A percentile compares a stretch with the other conserved stretches of the same genome.
Evolutionary conservation across 495 filamentous ascomycete species (phyloP).

Genomic region (Aspergillus kassunensis): DNA sequence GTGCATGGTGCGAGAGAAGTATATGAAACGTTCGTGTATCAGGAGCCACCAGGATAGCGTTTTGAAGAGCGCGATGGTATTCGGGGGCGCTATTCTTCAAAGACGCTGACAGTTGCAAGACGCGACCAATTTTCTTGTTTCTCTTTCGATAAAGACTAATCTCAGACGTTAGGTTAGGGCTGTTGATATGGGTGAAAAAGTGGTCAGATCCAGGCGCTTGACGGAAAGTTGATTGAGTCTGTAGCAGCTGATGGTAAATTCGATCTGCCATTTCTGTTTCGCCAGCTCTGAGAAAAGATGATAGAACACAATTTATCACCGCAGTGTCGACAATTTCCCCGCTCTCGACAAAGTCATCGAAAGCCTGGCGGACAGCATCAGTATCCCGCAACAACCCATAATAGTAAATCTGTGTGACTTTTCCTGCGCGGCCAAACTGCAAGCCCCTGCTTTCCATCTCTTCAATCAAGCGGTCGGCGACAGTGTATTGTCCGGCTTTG

Average conservation of each 20-base stretch:
- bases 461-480: conserved; percentile 77
- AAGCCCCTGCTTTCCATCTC: conserved; percentile 72
- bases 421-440: conserved; percentile 65
- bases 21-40: conserved; percentile 46
- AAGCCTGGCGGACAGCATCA: conserved; percentile 64
- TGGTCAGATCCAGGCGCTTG: conserved; percentile 14
- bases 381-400: conserved; percentile 68
- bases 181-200: conserved; percentile 12
- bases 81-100: conserved; percentile 28
- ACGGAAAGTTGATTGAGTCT: conserved; percentile 33
- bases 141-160: conserved; percentile 29
- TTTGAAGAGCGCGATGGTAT: conserved; percentile 34
- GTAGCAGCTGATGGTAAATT: conserved; percentile 75
- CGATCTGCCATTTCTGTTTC: conserved; percentile 69
- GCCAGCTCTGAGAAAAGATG: conserved; percentile 66
- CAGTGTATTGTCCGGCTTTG: conserved; percentile 73
- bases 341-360: conserved; percentile 68
- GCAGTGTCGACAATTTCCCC: conserved; percentile 87
- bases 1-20: conserved; percentile 35
- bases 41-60: conserved; percentile 35
- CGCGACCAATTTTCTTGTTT: conserved; percentile 28
- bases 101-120: conserved; percentile 33
- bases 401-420: conserved; percentile 77
- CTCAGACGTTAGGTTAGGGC: conserved; percentile 25
- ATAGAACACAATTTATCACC: conserved; percentile 79